phyloP scores from a whole-genome alignment of 1,284 basidiomycete species.

The Farysia itapuensis region DNA sequence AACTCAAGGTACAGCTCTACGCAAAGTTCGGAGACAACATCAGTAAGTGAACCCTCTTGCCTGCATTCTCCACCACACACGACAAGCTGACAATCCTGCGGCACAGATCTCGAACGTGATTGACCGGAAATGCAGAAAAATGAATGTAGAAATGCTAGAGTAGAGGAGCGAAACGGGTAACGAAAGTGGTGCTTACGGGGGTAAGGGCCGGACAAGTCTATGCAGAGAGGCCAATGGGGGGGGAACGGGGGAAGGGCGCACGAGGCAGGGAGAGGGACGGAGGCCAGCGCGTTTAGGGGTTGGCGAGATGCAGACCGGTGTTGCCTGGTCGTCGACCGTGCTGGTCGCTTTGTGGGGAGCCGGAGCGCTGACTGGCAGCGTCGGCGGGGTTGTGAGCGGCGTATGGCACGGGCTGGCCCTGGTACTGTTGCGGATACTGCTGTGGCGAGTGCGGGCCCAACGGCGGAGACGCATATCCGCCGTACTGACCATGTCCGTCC shows the following conservation, averaged over 20 bases:
- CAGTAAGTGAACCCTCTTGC: constrained; percentile 61
- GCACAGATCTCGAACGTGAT: constrained; percentile 39
- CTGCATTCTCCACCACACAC: background rate
- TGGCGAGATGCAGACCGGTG: constrained; percentile 27
- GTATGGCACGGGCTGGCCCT: constrained; percentile 6
- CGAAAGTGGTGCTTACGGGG: too few species aligned
- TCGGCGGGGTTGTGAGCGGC: constrained; percentile 8
- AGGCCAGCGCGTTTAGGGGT: constrained; percentile 14
- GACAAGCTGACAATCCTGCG: too few species aligned
- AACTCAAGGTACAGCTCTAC: constrained; percentile 82
- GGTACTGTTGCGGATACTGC: constrained; percentile 30
- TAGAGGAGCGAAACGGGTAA: too few species aligned
- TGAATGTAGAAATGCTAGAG: too few species aligned
- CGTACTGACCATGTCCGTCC: constrained; percentile 29
- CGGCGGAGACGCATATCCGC: constrained; percentile 13
- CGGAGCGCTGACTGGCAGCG: constrained; percentile 9
- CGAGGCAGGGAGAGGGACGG: too few species aligned
- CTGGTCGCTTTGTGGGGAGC: constrained; percentile 12
- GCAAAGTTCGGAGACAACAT: constrained; percentile 91
- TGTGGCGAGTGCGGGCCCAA: constrained; percentile 12
- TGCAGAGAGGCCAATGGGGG: too few species aligned
- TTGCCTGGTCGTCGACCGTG: background rate
- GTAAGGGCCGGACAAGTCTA: too few species aligned
- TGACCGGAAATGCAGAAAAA: too few species aligned
- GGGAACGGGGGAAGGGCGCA: too few species aligned